These are phyloP conservation scores for Aegilops sharonensis DNA, from an alignment of 176 grass and related monocot species.

Conservation along the genomic window DNA sequence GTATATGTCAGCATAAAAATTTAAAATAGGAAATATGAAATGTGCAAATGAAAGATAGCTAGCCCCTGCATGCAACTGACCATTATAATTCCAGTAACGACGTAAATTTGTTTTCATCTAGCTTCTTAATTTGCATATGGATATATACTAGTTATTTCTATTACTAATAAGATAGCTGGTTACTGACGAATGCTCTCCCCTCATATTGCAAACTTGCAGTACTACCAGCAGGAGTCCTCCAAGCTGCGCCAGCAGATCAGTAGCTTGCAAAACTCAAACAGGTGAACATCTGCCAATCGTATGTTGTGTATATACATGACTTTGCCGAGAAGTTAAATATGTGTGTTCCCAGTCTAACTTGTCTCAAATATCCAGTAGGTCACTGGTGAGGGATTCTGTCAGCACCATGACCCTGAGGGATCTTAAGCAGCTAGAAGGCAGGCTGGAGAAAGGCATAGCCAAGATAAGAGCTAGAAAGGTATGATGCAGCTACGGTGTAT, in stretches of 20 bases:
- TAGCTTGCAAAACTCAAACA: slow-evolving; percentile 73
- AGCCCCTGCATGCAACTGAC: neutral
- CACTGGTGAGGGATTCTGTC: slow-evolving; percentile 55
- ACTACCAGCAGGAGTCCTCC: slow-evolving; percentile 80
- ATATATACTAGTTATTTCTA: neutral
- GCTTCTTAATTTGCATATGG: neutral
- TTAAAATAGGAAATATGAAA: neutral
- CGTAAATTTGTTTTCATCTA: neutral
- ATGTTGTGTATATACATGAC: neutral
- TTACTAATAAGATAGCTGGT: neutral
- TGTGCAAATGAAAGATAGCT: neutral
- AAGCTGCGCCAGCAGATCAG: slow-evolving; percentile 74
- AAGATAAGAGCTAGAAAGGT: slow-evolving; percentile 97
- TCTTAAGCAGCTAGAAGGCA: slow-evolving; percentile 65
- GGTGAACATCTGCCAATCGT: slow-evolving; percentile 37
- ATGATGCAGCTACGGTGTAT: neutral
- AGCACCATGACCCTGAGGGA: slow-evolving; percentile 56
- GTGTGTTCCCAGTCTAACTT: neutral
- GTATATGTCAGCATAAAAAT: neutral
- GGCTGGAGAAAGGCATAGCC: slow-evolving; percentile 63
- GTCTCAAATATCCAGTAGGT: slow-evolving; percentile 42
- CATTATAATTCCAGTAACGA: neutral
- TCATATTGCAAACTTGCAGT: slow-evolving; percentile 35
- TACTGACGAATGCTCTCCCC: neutral
- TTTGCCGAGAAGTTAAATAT: neutral